phyloP scores from a whole-genome alignment of 1,284 basidiomycete genomes.

The Cutaneotrichosporon sp. region DNA sequence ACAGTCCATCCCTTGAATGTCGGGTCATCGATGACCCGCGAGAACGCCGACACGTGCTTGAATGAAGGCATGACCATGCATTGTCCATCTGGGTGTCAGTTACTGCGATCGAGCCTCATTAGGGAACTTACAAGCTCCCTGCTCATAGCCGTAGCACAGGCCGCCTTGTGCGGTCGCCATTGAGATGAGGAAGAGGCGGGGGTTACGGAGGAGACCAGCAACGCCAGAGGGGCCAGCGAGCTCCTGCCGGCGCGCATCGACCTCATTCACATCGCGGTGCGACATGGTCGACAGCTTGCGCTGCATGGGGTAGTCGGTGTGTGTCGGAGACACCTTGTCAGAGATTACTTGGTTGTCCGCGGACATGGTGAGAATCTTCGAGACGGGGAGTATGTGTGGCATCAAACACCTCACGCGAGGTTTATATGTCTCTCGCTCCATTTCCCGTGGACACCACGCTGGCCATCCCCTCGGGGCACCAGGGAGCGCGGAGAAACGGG shows the following conservation, averaged over 20 bases:
- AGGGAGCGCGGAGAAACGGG: not conserved
- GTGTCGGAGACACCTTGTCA: not conserved
- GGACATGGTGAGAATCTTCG: not conserved
- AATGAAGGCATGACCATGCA: conserved; percentile 24
- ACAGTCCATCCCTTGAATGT: conserved; percentile 20
- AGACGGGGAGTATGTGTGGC: too few relatives aligned
- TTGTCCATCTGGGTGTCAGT: conserved; percentile 19
- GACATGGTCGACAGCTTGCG: not conserved
- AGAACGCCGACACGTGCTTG: conserved; percentile 9
- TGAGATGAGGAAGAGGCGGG: conserved; percentile 16
- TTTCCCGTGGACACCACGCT: too few relatives aligned
- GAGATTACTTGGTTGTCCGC: too few relatives aligned
- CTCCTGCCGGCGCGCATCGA: conserved; percentile 8
- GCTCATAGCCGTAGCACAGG: conserved; percentile 23
- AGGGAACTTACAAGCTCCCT: conserved; percentile 10
- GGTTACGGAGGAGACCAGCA: conserved; percentile 18
- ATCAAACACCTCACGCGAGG: too few relatives aligned
- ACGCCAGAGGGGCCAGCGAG: conserved; percentile 18
- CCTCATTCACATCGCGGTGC: not conserved
- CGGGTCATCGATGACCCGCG: conserved; percentile 13
- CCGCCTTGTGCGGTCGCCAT: conserved; percentile 22
- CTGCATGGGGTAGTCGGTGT: not conserved
- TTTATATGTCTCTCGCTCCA: not conserved
- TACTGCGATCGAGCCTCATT: conserved; percentile 10
- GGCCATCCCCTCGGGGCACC: not conserved